Evolutionary conservation across 305 asterid genomes (phyloP).

Genomic region (Fraxinus sp.): DNA sequence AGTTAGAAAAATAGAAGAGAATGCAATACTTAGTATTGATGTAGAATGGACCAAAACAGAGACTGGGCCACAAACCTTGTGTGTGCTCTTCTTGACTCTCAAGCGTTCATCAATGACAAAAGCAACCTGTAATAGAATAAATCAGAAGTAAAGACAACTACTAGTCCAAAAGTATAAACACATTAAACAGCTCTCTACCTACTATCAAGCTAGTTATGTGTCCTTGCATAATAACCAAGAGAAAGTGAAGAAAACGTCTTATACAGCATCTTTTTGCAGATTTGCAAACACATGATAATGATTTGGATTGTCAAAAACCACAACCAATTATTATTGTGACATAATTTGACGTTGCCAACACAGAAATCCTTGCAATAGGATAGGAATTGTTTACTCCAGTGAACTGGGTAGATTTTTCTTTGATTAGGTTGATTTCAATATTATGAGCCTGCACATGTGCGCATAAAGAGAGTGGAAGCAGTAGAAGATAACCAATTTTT

Average conservation of each 20-base stretch:
- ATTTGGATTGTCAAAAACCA: background rate
- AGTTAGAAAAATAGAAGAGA: slow-evolving; percentile 6
- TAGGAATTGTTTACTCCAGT: slow-evolving; percentile 3
- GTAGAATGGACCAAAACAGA: slow-evolving; percentile 3
- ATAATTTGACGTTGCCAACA: slow-evolving; percentile 6
- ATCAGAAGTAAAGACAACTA: slow-evolving; percentile 4
- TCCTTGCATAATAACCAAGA: slow-evolving; percentile 12
- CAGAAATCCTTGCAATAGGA: slow-evolving; percentile 6
- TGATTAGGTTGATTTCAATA: background rate
- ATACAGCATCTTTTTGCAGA: slow-evolving; percentile 7
- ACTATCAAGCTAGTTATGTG: slow-evolving; percentile 10
- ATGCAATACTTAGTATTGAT: background rate
- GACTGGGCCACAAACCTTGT: slow-evolving; percentile 61
- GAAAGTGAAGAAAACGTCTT: slow-evolving; percentile 9
- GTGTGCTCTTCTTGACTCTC: slow-evolving; percentile 60
- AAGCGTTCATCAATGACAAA: slow-evolving; percentile 92
- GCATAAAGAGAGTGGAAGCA: background rate
- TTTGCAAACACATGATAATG: background rate
- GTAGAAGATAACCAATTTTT: background rate
- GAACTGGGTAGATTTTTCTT: background rate
- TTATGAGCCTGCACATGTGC: background rate
- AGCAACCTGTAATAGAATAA: slow-evolving; percentile 53
- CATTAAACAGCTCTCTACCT: slow-evolving; percentile 1
- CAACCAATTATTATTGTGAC: slow-evolving; percentile 6
- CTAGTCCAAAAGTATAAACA: slow-evolving; percentile 14